Conservation (phyloP, 192 early-diverging fungal genomes). For the Chytriomyces sp. region DNA sequence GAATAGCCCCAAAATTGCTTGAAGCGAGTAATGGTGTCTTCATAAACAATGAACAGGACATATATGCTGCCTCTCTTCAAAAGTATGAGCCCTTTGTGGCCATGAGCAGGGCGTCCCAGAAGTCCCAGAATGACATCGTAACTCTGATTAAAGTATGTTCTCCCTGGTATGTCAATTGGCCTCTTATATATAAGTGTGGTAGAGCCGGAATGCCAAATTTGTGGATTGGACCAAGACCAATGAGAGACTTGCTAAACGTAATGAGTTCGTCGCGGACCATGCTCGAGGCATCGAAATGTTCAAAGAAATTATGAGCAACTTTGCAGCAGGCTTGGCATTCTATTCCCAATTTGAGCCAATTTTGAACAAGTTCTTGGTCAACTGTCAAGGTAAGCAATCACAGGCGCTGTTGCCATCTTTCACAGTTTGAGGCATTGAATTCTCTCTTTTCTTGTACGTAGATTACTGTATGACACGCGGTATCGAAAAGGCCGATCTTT, state of each 20-base stretch:
- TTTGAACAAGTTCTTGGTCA: background rate
- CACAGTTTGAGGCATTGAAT: no score
- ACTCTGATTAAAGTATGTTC: background rate
- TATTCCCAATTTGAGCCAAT: slow-evolving; percentile 12
- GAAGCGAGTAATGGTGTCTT: background rate
- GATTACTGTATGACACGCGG: slow-evolving; percentile 21
- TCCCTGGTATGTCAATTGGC: background rate
- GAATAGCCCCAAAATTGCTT: background rate
- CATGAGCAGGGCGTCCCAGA: background rate
- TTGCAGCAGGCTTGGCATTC: background rate
- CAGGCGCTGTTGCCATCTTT: no score
- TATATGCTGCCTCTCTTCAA: background rate
- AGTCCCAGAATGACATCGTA: slow-evolving; percentile 17
- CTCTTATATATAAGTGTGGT: background rate
- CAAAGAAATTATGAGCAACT: slow-evolving; percentile 21
- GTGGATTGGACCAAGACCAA: slow-evolving; percentile 6
- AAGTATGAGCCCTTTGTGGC: slow-evolving; percentile 1
- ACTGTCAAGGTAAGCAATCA: slow-evolving; percentile 2
- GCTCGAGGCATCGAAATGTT: background rate
- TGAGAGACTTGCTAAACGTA: background rate
- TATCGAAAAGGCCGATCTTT: slow-evolving; percentile 20
- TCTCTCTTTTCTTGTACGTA: background rate
- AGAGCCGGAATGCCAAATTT: slow-evolving; percentile 1
- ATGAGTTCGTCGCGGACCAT: background rate
- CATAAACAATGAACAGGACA: background rate